Evolutionary conservation across 495 filamentous ascomycete species (phyloP).

Genomic region (Arthonia radiata): DNA sequence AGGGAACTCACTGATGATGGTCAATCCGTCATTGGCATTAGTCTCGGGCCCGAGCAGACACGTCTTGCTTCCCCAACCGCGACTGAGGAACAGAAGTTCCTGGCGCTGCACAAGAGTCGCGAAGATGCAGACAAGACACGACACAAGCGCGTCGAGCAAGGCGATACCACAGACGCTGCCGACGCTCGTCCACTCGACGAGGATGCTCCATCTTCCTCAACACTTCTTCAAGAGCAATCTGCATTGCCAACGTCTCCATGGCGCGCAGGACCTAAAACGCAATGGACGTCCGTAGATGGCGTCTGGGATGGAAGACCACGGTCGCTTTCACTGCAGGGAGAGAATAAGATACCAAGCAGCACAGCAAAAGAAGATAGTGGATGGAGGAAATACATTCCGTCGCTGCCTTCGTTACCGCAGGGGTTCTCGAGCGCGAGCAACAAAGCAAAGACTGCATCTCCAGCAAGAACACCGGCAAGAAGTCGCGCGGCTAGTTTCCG

Average conservation of each 20-base stretch:
- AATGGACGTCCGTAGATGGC: constrained; percentile 11
- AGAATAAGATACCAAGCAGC: constrained; percentile 20
- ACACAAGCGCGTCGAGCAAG: constrained; percentile 1
- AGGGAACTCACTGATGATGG: constrained; percentile 21
- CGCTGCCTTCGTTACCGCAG: too few species aligned
- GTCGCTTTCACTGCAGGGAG: constrained; percentile 18
- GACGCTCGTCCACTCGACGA: constrained; percentile 1
- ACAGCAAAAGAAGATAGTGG: constrained; percentile 19
- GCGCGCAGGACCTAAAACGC: constrained; percentile 22
- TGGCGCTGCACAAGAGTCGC: constrained; percentile 19
- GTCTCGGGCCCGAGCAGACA: constrained; percentile 47
- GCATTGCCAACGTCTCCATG: constrained; percentile 22
- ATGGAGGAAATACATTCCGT: too few species aligned
- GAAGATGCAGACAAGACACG: neutral
- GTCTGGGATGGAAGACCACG: constrained; percentile 14
- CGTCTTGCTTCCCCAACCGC: constrained; percentile 45
- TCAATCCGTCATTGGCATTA: constrained; percentile 45
- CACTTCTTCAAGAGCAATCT: constrained; percentile 6
- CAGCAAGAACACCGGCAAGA: too few species aligned
- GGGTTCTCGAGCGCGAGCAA: too few species aligned
- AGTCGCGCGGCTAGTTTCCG: too few species aligned
- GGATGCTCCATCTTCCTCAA: constrained; percentile 5
- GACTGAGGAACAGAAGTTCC: constrained; percentile 49
- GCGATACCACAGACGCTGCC: constrained; percentile 3
- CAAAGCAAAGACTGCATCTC: too few species aligned